Evolutionary conservation across 495 filamentous ascomycete species (phyloP), one percentile per base, ranked within the genome.

Genomic region (Penicillium fimorum): DNA sequence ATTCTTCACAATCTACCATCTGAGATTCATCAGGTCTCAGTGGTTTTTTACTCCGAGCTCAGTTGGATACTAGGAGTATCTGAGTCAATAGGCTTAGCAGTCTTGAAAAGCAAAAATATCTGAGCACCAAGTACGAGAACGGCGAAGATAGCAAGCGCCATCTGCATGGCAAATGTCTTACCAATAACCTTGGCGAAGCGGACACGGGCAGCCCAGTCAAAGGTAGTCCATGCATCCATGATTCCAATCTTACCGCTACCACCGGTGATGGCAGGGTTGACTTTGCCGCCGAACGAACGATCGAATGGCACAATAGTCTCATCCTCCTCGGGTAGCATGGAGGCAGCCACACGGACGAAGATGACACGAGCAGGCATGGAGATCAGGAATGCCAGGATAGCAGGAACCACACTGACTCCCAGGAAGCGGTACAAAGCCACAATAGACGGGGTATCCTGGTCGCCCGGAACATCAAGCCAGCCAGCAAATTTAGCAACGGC

Each of bases 231-330:
- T 0, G 89, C 90, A 59, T 91, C 87, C 29, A 80, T 66, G 66
- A 92, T 79, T 43, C 82, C 82, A 51, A 88, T 76, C 58, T 77
- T 81, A 62, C 88, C 87, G 66, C 79, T 82, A 50, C 89, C 90
- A 55, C 84, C 87, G 7, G 90, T 73, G 43, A 88, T 79, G 20
- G 79, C 82, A 20, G 86, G 81, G 27, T 71, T 65, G 18, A 84
- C 77, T 61, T 82, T 83, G 13, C 82, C 78, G 38, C 78, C 83
- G 56, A 89, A 89, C 45, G 77, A 82, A 47, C 86, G 82, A 72
- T 91, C 88, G 50, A 91, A 90, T n/a, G 85, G 83, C 44, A 91
- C 84, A 56, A 92, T 88, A 4, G 83, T 79, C 68, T 91, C 84
- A 45, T 89, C 73, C 25, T 82, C 77, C 53, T 89, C 86, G 0